Conservation (phyloP, 23 red algal species). For the Gracilaria gracilis region DNA sequence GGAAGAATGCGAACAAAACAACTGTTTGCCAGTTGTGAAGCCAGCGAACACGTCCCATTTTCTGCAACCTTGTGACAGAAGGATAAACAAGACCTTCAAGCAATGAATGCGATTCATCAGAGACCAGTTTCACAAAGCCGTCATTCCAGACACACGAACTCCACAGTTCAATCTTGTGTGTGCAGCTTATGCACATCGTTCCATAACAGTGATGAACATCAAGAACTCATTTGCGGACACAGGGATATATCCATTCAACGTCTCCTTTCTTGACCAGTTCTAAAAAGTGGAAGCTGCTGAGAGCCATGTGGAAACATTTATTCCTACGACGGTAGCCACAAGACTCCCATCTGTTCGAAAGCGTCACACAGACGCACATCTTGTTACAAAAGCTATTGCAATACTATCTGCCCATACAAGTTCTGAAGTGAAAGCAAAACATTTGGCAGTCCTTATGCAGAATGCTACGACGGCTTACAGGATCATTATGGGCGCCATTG, state of each 20-base stretch:
- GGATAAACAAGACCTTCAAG: slow-evolving; percentile 37
- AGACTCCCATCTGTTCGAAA: background rate
- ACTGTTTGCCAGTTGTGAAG: slow-evolving; percentile 6
- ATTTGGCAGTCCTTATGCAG: no score
- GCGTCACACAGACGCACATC: background rate
- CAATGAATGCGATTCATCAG: background rate
- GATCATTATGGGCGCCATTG: no score
- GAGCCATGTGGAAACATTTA: background rate
- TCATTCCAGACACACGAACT: background rate
- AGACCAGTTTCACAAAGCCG: slow-evolving; percentile 13
- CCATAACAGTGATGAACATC: background rate
- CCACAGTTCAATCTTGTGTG: slow-evolving; percentile 31
- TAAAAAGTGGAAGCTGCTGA: background rate
- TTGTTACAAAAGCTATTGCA: no score
- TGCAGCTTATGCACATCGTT: no score
- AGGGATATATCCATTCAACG: slow-evolving; percentile 23
- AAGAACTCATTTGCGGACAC: slow-evolving; percentile 7
- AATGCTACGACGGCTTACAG: no score
- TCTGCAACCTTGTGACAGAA: no score
- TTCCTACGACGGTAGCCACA: background rate
- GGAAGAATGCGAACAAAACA: slow-evolving; percentile 16
- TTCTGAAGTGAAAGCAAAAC: no score
- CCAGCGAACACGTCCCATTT: slow-evolving; percentile 40
- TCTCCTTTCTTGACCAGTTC: slow-evolving; percentile 12
- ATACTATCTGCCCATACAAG: no score